Evolutionary conservation across 305 asterid genomes (phyloP).

Genomic region (Nicotiana rustica): DNA sequence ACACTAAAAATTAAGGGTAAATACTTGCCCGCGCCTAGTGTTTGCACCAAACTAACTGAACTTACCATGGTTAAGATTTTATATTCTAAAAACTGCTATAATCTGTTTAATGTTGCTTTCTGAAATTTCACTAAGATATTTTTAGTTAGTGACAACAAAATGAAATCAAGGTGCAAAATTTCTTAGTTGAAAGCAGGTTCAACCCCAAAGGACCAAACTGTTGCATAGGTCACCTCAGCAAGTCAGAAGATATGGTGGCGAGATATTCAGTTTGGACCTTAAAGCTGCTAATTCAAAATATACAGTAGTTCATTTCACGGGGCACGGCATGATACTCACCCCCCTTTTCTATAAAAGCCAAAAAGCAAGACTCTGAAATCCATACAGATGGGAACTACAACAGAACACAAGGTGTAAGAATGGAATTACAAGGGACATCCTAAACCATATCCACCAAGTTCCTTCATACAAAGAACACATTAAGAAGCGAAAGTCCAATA

Average conservation of each 20-base stretch:
- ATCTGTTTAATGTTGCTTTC: no score
- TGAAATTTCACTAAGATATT: no score
- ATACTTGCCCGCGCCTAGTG: no score
- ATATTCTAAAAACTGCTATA: neutral
- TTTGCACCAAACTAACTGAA: no score
- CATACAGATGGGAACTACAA: conserved; percentile 37
- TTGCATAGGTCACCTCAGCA: conserved; percentile 11
- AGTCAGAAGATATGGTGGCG: neutral
- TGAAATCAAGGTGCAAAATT: neutral
- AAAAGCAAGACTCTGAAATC: conserved; percentile 36
- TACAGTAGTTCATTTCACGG: neutral
- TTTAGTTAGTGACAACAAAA: neutral
- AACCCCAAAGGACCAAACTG: neutral
- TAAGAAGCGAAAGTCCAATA: conserved; percentile 34
- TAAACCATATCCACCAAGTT: conserved; percentile 33
- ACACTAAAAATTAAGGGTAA: no score
- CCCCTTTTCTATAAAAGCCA: conserved; percentile 36
- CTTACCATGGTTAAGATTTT: neutral
- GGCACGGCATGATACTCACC: conserved; percentile 25
- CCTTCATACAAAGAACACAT: conserved; percentile 30
- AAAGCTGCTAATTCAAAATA: conserved; percentile 6
- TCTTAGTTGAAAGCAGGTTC: neutral
- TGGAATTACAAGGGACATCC: conserved; percentile 32
- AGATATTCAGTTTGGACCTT: neutral
- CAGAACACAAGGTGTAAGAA: conserved; percentile 35